Evolutionary conservation across 257 asterid species (phyloP), one percentile per base, ranked within the genome.

Genomic region (Galeopsis tetrahit): DNA sequence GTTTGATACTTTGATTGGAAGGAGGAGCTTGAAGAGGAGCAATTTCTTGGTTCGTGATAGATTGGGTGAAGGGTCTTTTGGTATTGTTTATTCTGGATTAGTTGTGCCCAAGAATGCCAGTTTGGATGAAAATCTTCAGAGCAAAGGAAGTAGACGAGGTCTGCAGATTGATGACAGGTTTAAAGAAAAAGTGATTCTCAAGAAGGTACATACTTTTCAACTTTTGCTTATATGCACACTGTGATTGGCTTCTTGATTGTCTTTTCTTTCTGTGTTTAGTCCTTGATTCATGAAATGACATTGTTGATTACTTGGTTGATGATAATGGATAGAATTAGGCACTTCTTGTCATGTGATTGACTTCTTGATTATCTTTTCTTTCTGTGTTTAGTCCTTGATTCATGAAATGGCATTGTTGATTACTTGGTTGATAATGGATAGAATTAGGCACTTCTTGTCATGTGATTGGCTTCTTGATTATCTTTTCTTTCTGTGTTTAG

Each of bases 31-130:
- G 77, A 88, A 87, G 80, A 78, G 85, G 76, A 74, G 80, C 4
- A 93, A 94, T 85, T 89, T 94, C 83, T 75, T 94, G 86, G 80
- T 94, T 17, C 96, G 97, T 7, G 87, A 86, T 55, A 84, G 71
- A 75, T 72, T 94, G 11, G 99, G 99, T 0, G 98, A 94, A 74
- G 99, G 99, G 17, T 91, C 98, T 15, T 94, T 91, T 51, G 99
- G 98, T 14, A 57, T 94, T 81, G 99, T 94, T 65, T 94, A 91
- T 73, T 88, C 93, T 64, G 99, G 97, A 15, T 83, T 87, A 31
- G 42, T 94, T 66, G 87, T 91, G 67, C 99, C 99, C 31, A 89
- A 89, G 83, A 87, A 89, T 71, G 86, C 81, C 0, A 72, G 51
- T 36, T 55, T 87, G 5, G 95, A 84, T 7, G 88, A 90, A 7